Percentiles rank a stretch among this genome's conserved stretches.
phyloP scores from a whole-genome alignment of 2,329 filamentous ascomycete species.

The Tricladium varicosporioides region DNA sequence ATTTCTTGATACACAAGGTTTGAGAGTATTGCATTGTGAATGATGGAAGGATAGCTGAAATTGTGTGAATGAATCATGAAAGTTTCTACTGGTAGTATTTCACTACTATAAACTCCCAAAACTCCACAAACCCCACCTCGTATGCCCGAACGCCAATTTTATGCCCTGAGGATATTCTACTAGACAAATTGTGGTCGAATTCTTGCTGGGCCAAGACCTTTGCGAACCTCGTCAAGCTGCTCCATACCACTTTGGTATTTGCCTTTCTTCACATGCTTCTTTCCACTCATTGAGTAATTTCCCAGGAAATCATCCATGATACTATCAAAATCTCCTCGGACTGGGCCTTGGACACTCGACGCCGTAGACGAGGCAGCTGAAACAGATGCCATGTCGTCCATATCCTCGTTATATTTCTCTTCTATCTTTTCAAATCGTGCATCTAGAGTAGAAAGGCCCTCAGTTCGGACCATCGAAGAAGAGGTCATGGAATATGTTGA shows the following conservation, averaged over 20 bases:
- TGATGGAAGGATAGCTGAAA: too few species aligned
- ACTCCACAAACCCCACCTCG: too few species aligned
- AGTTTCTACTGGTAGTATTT: too few species aligned
- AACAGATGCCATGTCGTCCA: constrained; percentile 59
- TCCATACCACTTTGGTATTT: constrained; percentile 78
- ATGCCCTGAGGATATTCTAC: not conserved
- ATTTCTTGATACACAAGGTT: constrained; percentile 4
- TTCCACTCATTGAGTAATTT: constrained; percentile 67
- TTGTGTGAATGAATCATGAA: too few species aligned
- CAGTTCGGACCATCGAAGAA: constrained; percentile 81
- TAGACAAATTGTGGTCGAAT: constrained; percentile 40
- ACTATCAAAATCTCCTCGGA: constrained; percentile 77
- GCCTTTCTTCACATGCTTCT: constrained; percentile 75
- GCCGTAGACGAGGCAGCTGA: constrained; percentile 63
- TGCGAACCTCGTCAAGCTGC: constrained; percentile 87
- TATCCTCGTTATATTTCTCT: constrained; percentile 69
- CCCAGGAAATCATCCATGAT: constrained; percentile 94
- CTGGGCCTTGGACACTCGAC: constrained; percentile 65
- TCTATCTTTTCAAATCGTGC: constrained; percentile 90
- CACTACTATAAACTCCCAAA: too few species aligned
- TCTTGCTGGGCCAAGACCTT: constrained; percentile 73
- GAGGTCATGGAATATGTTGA: constrained; percentile 92
- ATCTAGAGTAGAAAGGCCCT: constrained; percentile 81
- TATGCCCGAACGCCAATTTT: too few species aligned
- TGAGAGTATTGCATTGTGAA: too few species aligned